Percentiles rank a stretch among this genome's conserved stretches.
Evolutionary conservation across 768 basidiomycete genomes (phyloP).

Genomic region (Leccinum disarticulatum): DNA sequence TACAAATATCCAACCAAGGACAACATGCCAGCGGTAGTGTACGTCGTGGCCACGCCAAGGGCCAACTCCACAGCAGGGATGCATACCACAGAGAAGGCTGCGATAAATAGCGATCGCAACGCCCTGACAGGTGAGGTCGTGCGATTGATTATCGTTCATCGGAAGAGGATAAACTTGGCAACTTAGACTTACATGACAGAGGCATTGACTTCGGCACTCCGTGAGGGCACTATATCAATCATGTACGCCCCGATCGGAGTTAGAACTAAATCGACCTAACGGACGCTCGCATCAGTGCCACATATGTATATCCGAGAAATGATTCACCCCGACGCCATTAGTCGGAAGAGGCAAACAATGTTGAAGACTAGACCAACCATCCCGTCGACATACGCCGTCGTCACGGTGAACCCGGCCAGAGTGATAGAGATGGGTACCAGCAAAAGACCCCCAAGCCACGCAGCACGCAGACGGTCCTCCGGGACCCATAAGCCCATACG

Average conservation of each 20-base stretch:
- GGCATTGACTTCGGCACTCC: constrained; percentile 63
- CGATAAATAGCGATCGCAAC: constrained; percentile 23
- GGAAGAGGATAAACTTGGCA: constrained; percentile 18
- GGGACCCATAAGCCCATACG: constrained; percentile 63
- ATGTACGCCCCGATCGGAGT: constrained; percentile 56
- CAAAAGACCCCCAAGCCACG: constrained; percentile 44
- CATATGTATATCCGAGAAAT: neutral
- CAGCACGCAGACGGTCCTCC: constrained; percentile 64
- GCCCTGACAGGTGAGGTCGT: constrained; percentile 8
- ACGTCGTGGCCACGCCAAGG: constrained; percentile 50
- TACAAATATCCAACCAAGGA: constrained; percentile 55
- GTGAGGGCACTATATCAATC: constrained; percentile 58
- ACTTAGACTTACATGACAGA: constrained; percentile 42
- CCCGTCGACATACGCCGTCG: constrained; percentile 52
- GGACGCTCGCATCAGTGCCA: neutral
- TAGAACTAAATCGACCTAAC: constrained; percentile 56
- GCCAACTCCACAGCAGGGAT: constrained; percentile 45
- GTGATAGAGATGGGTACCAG: constrained; percentile 56
- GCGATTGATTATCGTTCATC: neutral
- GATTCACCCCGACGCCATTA: constrained; percentile 64
- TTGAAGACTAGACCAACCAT: constrained; percentile 49
- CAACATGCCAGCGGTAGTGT: constrained; percentile 45
- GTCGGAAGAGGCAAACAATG: constrained; percentile 57
- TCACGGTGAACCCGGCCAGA: constrained; percentile 39
- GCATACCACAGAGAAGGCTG: constrained; percentile 13